A percentile compares a stretch with the other conserved stretches of the same genome.
Evolutionary conservation across 1,284 basidiomycete genomes (phyloP).

Genomic region (Ceratobasidium papillatum): DNA sequence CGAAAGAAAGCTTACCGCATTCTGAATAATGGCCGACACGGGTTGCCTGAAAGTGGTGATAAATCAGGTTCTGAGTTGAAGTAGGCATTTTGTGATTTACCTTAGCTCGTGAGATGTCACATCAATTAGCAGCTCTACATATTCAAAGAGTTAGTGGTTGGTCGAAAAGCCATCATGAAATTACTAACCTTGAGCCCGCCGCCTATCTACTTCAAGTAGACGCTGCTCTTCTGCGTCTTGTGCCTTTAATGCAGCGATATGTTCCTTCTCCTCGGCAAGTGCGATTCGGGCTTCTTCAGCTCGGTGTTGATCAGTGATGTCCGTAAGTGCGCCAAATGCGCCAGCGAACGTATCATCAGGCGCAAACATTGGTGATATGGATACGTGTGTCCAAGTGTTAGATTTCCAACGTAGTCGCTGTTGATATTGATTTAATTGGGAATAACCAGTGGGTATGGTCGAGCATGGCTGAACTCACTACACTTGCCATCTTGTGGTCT

Average conservation of each 20-base stretch:
- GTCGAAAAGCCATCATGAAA: not conserved
- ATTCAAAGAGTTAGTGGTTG: too few species aligned
- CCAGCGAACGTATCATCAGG: constrained; percentile 20
- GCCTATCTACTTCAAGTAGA: constrained; percentile 46
- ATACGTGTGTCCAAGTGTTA: constrained; percentile 25
- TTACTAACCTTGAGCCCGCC: constrained; percentile 47
- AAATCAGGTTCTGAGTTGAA: not conserved
- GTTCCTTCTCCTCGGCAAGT: constrained; percentile 48
- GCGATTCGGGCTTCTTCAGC: constrained; percentile 47
- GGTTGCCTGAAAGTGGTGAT: constrained; percentile 45
- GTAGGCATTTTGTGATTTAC: not conserved
- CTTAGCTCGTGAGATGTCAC: constrained; percentile 49
- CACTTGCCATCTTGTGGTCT: not conserved
- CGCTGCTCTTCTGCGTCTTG: constrained; percentile 44
- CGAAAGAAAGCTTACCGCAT: constrained; percentile 12
- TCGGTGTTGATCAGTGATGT: constrained; percentile 48
- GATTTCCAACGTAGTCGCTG: constrained; percentile 29
- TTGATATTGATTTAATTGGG: not conserved
- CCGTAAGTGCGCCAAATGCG: constrained; percentile 37
- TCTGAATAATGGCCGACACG: constrained; percentile 48
- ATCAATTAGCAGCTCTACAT: too few species aligned
- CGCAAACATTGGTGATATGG: constrained; percentile 20
- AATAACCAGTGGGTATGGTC: too few species aligned
- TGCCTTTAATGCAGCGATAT: constrained; percentile 46
- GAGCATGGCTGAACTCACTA: not conserved